Conservation (phyloP, 2,329 filamentous ascomycete genomes). For the Daldinia eschscholtzii region DNA sequence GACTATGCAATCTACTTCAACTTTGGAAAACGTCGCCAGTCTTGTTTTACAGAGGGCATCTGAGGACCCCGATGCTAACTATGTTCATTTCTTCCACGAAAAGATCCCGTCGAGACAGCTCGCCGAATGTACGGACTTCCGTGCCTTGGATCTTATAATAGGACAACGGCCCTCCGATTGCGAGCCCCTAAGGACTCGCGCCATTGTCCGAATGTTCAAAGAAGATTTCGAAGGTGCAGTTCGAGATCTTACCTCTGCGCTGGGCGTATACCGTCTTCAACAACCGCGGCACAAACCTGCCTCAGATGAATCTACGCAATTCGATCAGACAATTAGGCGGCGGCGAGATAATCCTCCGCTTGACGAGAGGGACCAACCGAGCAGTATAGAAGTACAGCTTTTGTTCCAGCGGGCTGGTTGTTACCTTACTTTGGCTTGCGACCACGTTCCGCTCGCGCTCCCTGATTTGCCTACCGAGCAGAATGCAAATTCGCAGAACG, state of each 20-base stretch:
- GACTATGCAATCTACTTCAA: slow-evolving; percentile 84
- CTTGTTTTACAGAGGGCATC: slow-evolving; percentile 78
- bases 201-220: slow-evolving; percentile 80
- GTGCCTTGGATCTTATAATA: slow-evolving; percentile 76
- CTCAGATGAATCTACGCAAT: slow-evolving; percentile 64
- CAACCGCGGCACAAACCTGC: slow-evolving; percentile 64
- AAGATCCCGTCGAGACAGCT: slow-evolving; percentile 84
- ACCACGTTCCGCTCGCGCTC: slow-evolving; percentile 71
- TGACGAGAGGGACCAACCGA: slow-evolving; percentile 70
- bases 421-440: slow-evolving; percentile 78
- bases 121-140: slow-evolving; percentile 77
- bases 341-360: slow-evolving; percentile 51
- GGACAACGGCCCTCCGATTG: slow-evolving; percentile 71
- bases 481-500: slow-evolving; percentile 36
- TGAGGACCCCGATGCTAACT: slow-evolving; percentile 79
- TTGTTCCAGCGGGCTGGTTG: slow-evolving; percentile 81
- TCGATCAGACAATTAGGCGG: slow-evolving; percentile 55
- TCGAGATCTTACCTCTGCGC: slow-evolving; percentile 76
- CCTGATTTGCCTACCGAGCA: slow-evolving; percentile 41
- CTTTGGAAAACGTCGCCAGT: slow-evolving; percentile 80
- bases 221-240: slow-evolving; percentile 78
- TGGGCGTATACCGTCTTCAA: slow-evolving; percentile 67
- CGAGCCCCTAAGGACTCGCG: slow-evolving; percentile 78
- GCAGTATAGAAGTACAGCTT: slow-evolving; percentile 79
- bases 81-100: slow-evolving; percentile 94